A percentile compares a stretch with the other conserved stretches of the same genome.
Evolutionary conservation across 345 rosid genomes (phyloP).

Genomic region (Toxicodendron radicans): DNA sequence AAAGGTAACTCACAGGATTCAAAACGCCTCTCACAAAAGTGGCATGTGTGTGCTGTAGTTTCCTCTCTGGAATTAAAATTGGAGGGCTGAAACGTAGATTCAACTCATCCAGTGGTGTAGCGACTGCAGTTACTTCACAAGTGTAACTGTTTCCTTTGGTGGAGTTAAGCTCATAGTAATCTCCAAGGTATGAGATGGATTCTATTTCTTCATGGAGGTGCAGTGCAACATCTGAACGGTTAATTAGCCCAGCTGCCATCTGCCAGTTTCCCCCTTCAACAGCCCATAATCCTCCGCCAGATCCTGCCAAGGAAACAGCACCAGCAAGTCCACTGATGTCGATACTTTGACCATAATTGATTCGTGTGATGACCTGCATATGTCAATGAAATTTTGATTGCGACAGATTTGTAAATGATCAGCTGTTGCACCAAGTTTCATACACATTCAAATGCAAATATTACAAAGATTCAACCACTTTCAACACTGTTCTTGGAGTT

Average conservation of each 20-base stretch:
- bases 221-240: slow-evolving; percentile 63
- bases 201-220: slow-evolving; percentile 68
- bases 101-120: slow-evolving; percentile 81
- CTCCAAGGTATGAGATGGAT: slow-evolving; percentile 57
- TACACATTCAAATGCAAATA: background rate
- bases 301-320: slow-evolving; percentile 95
- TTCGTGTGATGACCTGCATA: slow-evolving; percentile 80
- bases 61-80: slow-evolving; percentile 67
- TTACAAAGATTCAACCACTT: background rate
- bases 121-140: slow-evolving; percentile 69
- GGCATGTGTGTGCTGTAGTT: slow-evolving; percentile 87
- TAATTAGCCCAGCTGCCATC: slow-evolving; percentile 82
- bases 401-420: background rate
- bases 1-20: slow-evolving; percentile 64
- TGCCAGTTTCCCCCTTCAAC: slow-evolving; percentile 94
- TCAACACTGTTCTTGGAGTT: background rate
- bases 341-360: slow-evolving; percentile 90
- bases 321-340: slow-evolving; percentile 91
- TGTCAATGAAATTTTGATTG: background rate
- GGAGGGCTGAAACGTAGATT: slow-evolving; percentile 65
- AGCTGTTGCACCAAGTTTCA: background rate
- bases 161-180: slow-evolving; percentile 79
- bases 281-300: slow-evolving; percentile 87
- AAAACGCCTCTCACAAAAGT: slow-evolving; percentile 87
- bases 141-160: slow-evolving; percentile 58